Percentiles rank a stretch among this genome's conserved stretches.
These are phyloP conservation scores for Rubia peregrina DNA, from an alignment of 305 asterid genomes.

Conservation along the genomic window DNA sequence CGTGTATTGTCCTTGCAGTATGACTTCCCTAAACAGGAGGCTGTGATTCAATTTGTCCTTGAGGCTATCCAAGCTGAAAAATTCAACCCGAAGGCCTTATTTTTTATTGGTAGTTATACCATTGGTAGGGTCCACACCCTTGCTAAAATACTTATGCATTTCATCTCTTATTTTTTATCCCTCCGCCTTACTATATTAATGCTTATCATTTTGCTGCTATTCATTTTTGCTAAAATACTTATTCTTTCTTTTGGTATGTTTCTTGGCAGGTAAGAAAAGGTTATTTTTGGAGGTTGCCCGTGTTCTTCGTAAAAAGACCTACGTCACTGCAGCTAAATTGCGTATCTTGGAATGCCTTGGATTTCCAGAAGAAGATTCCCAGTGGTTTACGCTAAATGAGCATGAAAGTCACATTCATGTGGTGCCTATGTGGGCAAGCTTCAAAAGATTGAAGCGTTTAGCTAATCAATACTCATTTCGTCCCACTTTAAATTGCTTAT, in stretches of 20 bases:
- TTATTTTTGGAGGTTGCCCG: conserved; percentile 80
- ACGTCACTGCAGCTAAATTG: conserved; percentile 64
- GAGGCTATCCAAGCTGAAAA: conserved; percentile 97
- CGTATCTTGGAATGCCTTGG: conserved; percentile 76
- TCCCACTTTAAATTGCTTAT: too few relatives aligned
- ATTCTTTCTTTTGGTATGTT: not conserved
- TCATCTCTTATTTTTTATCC: not conserved
- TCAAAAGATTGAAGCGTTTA: conserved; percentile 68
- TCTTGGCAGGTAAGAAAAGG: conserved; percentile 73
- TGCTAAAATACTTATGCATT: not conserved
- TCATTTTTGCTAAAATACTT: too few relatives aligned
- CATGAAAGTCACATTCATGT: conserved; percentile 91
- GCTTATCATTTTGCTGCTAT: not conserved
- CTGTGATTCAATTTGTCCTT: conserved; percentile 80
- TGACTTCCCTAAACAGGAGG: conserved; percentile 89
- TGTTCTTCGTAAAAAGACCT: conserved; percentile 71
- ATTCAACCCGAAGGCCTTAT: conserved; percentile 78
- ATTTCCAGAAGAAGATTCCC: conserved; percentile 60
- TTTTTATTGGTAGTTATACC: conserved; percentile 93
- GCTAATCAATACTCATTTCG: conserved; percentile 64
- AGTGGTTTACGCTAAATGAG: conserved; percentile 74
- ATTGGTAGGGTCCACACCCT: conserved; percentile 51
- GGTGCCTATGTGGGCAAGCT: conserved; percentile 93
- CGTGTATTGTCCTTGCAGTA: conserved; percentile 48
- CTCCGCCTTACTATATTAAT: not conserved